These are phyloP conservation scores for Coprinellus micaceus DNA, from an alignment of 768 basidiomycete species.

Conservation along the genomic window DNA sequence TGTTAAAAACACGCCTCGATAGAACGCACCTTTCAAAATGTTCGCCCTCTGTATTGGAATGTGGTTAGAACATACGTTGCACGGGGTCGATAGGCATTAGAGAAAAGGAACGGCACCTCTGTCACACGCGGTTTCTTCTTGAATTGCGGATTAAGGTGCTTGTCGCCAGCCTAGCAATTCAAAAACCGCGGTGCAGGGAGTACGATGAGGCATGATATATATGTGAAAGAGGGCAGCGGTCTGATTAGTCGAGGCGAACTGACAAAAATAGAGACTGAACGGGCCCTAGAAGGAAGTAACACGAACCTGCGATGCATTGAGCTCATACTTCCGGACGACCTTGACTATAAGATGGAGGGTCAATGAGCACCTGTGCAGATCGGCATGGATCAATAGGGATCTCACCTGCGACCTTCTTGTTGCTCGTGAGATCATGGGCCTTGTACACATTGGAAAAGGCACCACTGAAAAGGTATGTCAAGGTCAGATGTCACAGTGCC, in stretches of 20 bases:
- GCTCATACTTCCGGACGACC: constrained; percentile 89
- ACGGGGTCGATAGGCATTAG: constrained; percentile 4
- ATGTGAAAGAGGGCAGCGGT: constrained; percentile 8
- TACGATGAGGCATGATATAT: constrained; percentile 21
- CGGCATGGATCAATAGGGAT: constrained; percentile 15
- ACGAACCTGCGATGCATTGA: constrained; percentile 89
- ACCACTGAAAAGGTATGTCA: constrained; percentile 46
- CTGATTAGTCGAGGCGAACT: constrained; percentile 19
- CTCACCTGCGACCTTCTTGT: constrained; percentile 80
- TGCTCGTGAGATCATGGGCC: constrained; percentile 71
- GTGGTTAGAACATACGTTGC: constrained; percentile 26
- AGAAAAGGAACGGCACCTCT: constrained; percentile 68
- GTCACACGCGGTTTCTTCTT: constrained; percentile 97
- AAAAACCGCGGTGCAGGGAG: constrained; percentile 30
- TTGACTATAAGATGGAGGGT: constrained; percentile 57
- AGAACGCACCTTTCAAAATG: constrained; percentile 79
- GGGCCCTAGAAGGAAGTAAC: constrained; percentile 21
- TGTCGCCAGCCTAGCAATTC: constrained; percentile 72
- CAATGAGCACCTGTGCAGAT: constrained; percentile 7
- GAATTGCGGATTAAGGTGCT: constrained; percentile 89
- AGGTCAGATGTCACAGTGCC: constrained; percentile 13
- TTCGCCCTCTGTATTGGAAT: constrained; percentile 76
- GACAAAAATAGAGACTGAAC: constrained; percentile 17
- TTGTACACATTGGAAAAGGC: constrained; percentile 99
- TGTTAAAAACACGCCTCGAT: neutral